phyloP scores from a whole-genome alignment of 306 rosid species.

The Echinosophora koreensis region DNA sequence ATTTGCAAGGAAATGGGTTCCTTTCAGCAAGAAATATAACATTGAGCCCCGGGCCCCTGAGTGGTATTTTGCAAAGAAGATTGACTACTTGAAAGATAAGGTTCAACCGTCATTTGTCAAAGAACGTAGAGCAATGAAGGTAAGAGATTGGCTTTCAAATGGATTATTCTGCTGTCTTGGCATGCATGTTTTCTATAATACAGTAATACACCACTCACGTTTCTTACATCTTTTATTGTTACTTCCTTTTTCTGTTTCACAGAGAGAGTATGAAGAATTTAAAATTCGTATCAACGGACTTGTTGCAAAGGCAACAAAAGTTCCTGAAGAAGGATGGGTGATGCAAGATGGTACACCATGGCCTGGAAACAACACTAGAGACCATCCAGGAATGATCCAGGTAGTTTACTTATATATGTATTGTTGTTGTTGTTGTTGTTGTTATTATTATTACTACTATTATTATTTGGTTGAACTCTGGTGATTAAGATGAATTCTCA shows the following conservation, averaged over 20 bases:
- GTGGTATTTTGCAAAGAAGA: slow-evolving; percentile 85
- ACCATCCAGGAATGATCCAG: slow-evolving; percentile 99
- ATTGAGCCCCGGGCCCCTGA: slow-evolving; percentile 96
- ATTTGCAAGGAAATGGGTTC: slow-evolving; percentile 90
- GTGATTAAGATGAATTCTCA: slow-evolving; percentile 26
- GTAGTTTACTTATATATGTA: slow-evolving; percentile 48
- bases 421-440: neutral
- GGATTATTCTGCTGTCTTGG: neutral
- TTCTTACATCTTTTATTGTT: slow-evolving; percentile 22
- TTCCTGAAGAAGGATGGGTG: slow-evolving; percentile 95
- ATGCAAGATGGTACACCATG: slow-evolving; percentile 98
- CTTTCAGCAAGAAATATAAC: slow-evolving; percentile 77
- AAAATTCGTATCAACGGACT: slow-evolving; percentile 82
- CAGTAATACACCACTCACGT: neutral
- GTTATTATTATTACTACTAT: neutral
- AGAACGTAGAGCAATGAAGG: slow-evolving; percentile 96
- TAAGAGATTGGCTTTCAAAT: slow-evolving; percentile 42
- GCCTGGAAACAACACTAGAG: slow-evolving; percentile 96
- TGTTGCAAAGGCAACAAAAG: slow-evolving; percentile 77
- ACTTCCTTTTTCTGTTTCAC: slow-evolving; percentile 37
- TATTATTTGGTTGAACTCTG: slow-evolving; percentile 27
- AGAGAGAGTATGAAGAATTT: slow-evolving; percentile 95
- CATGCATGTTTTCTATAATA: neutral
- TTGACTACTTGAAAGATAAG: slow-evolving; percentile 91
- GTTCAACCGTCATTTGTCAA: slow-evolving; percentile 89